Conservation (phyloP, 179 eudicot genomes). For the Silene coronaria region DNA sequence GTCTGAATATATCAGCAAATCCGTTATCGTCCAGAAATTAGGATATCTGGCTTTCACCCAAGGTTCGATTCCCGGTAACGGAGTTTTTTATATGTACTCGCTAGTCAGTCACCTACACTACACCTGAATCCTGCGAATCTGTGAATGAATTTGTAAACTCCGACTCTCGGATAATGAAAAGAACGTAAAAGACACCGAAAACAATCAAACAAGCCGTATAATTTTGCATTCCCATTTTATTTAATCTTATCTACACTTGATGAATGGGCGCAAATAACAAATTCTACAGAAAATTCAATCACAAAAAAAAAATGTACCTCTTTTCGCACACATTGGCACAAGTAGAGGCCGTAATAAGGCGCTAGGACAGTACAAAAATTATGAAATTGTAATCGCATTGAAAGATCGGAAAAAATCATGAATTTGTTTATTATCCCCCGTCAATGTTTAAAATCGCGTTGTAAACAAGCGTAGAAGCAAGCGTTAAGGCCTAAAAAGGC, state of each 20-base stretch:
- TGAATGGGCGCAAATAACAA: neutral
- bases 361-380: neutral
- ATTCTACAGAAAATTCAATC: neutral
- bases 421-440: neutral
- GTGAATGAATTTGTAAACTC: neutral
- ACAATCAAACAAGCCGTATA: neutral
- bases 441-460: neutral
- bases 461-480: neutral
- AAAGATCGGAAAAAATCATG: neutral
- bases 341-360: no score
- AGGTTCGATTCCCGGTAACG: constrained; percentile 64
- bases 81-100: constrained; percentile 22
- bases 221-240: neutral
- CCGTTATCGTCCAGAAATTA: constrained; percentile 21
- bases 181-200: neutral
- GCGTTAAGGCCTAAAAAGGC: neutral
- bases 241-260: constrained; percentile 1
- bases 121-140: neutral
- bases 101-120: neutral
- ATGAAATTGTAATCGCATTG: neutral
- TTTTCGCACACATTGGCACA: neutral
- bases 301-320: neutral
- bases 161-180: neutral
- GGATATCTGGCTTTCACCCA: constrained; percentile 58
- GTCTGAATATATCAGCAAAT: neutral